Evolutionary conservation across 2,329 filamentous ascomycete genomes (phyloP).

Genomic region (Tolypocladium amazonense): DNA sequence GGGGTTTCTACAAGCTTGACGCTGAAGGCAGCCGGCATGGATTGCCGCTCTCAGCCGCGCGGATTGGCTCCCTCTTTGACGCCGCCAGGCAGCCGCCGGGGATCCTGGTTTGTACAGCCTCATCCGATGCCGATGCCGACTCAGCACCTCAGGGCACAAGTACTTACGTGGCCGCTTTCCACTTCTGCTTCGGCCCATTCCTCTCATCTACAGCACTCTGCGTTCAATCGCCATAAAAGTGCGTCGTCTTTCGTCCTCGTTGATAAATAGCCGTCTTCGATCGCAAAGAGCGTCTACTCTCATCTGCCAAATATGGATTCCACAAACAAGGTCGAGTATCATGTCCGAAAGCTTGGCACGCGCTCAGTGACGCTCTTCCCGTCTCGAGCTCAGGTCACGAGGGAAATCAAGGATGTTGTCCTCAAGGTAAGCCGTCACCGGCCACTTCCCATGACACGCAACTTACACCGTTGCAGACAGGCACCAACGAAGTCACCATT

Average conservation of each 20-base stretch:
- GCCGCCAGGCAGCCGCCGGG: background rate
- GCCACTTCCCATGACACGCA: background rate
- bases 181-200: background rate
- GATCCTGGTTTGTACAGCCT: background rate
- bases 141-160: background rate
- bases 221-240: too few species aligned
- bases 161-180: background rate
- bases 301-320: slow-evolving; percentile 18
- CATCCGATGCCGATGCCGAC: background rate
- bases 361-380: slow-evolving; percentile 55
- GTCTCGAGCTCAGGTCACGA: slow-evolving; percentile 45
- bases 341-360: slow-evolving; percentile 45
- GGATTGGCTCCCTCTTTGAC: background rate
- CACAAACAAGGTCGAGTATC: slow-evolving; percentile 36
- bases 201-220: background rate
- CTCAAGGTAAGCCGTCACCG: slow-evolving; percentile 12
- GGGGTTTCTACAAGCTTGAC: background rate
- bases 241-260: background rate
- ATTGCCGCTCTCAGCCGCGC: background rate
- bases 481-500: slow-evolving; percentile 47
- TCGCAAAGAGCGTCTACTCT: background rate
- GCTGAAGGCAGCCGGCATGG: background rate
- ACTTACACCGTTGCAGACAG: slow-evolving; percentile 25
- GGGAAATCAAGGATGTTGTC: slow-evolving; percentile 44
- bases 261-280: background rate